Percentiles rank a stretch among this genome's conserved stretches.
phyloP scores from a whole-genome alignment of 2,329 filamentous ascomycete genomes.

The Aspergillus felis region DNA sequence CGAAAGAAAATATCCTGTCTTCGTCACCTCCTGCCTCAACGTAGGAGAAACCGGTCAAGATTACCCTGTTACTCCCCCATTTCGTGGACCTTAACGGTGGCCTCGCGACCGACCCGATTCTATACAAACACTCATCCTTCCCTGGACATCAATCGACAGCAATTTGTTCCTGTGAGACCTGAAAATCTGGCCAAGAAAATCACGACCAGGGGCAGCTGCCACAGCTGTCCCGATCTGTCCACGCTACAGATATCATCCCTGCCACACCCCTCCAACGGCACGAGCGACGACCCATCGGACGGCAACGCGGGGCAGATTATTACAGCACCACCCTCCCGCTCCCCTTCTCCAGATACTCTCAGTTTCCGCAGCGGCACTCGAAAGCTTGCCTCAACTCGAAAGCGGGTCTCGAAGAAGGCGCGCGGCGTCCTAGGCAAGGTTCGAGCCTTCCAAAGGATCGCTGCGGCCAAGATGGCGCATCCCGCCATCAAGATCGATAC shows the following conservation, averaged over 20 bases:
- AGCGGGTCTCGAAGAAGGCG: slow-evolving; percentile 36
- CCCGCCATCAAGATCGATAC: slow-evolving; percentile 39
- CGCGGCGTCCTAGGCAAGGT: slow-evolving; percentile 40
- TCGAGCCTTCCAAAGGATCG: slow-evolving; percentile 37
- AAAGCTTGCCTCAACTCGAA: slow-evolving; percentile 29
- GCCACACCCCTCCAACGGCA: slow-evolving; percentile 20
- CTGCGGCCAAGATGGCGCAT: slow-evolving; percentile 41
- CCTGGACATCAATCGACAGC: slow-evolving; percentile 2
- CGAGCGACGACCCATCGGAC: slow-evolving; percentile 22
- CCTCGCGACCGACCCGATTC: slow-evolving; percentile 3
- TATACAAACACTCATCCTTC: slow-evolving; percentile 1
- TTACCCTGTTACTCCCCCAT: background rate
- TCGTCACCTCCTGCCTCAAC: background rate
- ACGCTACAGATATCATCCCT: slow-evolving; percentile 31
- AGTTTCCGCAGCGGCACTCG: slow-evolving; percentile 27
- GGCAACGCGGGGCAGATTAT: slow-evolving; percentile 22
- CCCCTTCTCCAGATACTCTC: slow-evolving; percentile 28
- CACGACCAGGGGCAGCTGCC: slow-evolving; percentile 37
- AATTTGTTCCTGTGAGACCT: slow-evolving; percentile 21
- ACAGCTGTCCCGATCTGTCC: slow-evolving; percentile 43
- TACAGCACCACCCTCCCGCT: slow-evolving; percentile 28
- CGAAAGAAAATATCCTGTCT: background rate
- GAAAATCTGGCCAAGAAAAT: slow-evolving; percentile 41
- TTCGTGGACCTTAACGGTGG: slow-evolving; percentile 4
- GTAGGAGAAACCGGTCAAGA: background rate